Evolutionary conservation across 73 alveolate genomes (phyloP), one percentile per base, ranked within the genome.

Genomic region (Uronychia binucleata): DNA sequence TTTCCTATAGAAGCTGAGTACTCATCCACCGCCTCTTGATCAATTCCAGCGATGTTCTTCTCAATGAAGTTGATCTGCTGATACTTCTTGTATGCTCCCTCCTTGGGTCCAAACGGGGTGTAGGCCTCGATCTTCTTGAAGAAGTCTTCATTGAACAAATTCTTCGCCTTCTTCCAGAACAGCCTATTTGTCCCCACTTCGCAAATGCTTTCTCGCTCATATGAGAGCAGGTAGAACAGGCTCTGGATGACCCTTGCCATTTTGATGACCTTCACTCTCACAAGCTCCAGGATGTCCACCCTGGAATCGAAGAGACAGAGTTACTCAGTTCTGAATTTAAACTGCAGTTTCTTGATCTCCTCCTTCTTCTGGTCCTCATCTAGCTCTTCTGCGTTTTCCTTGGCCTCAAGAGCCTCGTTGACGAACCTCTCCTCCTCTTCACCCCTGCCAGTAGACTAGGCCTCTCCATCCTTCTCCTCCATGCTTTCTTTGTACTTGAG

Each of bases 401-500:
- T 89, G 29, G 31, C 80, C 77, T 34, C 74, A 11, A 33, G 26
- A 5, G 28, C 75, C 0, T 77, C 85, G 26, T 35, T 77, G 29
- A 83, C 57, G 82, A 74, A 79, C 78, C 76, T 89, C 90, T 31
- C 86, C 93, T 83, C 80, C 92, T 19, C 86, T 34, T 94, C 95
- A 25, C 93, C 99, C 30, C 83, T 88, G 77, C 75, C 32, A 59
- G 31, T 84, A 77, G 30, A 26, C 31, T 13, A n/a, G 77, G 30
- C 67, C 27, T 26, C 57, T 46, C 28, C 57, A 0, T 57, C 34
- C 46, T 14, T 29, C 75, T 94, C 98, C 85, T 94, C 98, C 75
- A 95, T 97, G 77, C 90, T 97, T 46, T 83, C 89, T 60, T 85
- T 81, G 31, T 86, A 88, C 81, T 67, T 86, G 83, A 82, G 90